Evolutionary conservation across 331 rosid genomes (phyloP).

Genomic region (Acacia concinna): DNA sequence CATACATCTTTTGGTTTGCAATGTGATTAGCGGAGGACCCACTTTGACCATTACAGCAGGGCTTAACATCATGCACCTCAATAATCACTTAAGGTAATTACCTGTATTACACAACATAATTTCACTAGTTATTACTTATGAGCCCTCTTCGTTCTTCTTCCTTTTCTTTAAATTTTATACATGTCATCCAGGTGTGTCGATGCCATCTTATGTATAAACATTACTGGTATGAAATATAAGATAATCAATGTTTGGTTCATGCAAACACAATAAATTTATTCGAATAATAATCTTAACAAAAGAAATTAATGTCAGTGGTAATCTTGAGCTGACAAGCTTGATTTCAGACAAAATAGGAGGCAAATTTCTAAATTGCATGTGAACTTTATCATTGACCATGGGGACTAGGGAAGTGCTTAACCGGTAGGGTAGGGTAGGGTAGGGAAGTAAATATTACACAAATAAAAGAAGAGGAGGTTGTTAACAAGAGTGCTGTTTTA

Average conservation of each 20-base stretch:
- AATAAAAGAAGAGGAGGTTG: background rate
- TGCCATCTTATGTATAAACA: background rate
- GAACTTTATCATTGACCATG: conserved; percentile 22
- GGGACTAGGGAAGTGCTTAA: conserved; percentile 6
- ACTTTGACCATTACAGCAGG: conserved; percentile 24
- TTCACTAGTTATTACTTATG: background rate
- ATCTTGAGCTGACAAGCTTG: background rate
- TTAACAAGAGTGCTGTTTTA: conserved; percentile 5
- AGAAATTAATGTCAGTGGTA: background rate
- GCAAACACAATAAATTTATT: background rate
- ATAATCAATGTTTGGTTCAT: background rate
- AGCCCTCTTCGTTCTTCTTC: background rate
- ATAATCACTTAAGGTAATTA: background rate
- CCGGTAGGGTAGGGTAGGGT: conserved; percentile 22
- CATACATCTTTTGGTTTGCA: background rate
- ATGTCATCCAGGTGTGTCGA: background rate
- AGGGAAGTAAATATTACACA: background rate
- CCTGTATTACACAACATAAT: background rate
- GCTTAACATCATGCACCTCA: conserved; percentile 3
- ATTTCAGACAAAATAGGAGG: background rate
- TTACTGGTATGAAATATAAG: background rate
- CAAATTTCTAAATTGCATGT: conserved; percentile 16
- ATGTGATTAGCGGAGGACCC: conserved; percentile 21
- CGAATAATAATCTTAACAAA: background rate
- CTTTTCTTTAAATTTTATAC: background rate